Evolutionary conservation across 2,329 filamentous ascomycete genomes (phyloP).

Genomic region (Claviceps pazoutovae): DNA sequence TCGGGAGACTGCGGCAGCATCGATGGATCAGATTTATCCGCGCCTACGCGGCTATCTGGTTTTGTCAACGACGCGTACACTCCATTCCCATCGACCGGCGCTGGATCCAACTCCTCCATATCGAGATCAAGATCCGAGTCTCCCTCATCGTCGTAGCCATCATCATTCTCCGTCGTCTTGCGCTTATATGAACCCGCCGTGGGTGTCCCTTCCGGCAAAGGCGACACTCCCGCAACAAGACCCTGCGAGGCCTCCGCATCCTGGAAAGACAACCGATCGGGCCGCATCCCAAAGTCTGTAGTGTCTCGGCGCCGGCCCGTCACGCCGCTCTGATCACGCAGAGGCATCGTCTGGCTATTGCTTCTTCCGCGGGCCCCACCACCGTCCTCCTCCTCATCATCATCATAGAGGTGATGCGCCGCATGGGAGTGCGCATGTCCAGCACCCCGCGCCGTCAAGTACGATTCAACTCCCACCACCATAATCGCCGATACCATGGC

Average conservation of each 20-base stretch:
- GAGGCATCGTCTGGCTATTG: constrained; percentile 12
- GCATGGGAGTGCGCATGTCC: constrained; percentile 45
- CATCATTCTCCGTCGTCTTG: constrained; percentile 19
- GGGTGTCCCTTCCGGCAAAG: constrained; percentile 41
- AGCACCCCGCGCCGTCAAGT: constrained; percentile 60
- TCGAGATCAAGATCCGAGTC: constrained; percentile 47
- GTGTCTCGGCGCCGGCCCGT: constrained; percentile 20
- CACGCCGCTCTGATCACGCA: constrained; percentile 16
- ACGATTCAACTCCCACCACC: constrained; percentile 79
- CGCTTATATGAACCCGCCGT: constrained; percentile 10
- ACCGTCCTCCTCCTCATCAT: constrained; percentile 27
- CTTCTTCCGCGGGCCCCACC: too few species aligned
- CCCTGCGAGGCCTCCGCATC: constrained; percentile 39
- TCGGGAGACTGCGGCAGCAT: constrained; percentile 27
- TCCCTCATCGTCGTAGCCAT: constrained; percentile 18
- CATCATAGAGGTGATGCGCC: constrained; percentile 32
- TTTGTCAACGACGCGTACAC: constrained; percentile 19
- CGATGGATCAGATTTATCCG: constrained; percentile 8
- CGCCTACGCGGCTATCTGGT: constrained; percentile 6
- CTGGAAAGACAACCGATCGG: constrained; percentile 34
- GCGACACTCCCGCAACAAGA: constrained; percentile 44
- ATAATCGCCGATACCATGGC: constrained; percentile 71
- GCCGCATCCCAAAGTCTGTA: constrained; percentile 22
- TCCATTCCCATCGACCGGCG: constrained; percentile 14
- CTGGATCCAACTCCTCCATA: constrained; percentile 44